A percentile compares a stretch with the other conserved stretches of the same genome.
Evolutionary conservation across 2,329 filamentous ascomycete genomes (phyloP).

Genomic region (Fusarium sp.): DNA sequence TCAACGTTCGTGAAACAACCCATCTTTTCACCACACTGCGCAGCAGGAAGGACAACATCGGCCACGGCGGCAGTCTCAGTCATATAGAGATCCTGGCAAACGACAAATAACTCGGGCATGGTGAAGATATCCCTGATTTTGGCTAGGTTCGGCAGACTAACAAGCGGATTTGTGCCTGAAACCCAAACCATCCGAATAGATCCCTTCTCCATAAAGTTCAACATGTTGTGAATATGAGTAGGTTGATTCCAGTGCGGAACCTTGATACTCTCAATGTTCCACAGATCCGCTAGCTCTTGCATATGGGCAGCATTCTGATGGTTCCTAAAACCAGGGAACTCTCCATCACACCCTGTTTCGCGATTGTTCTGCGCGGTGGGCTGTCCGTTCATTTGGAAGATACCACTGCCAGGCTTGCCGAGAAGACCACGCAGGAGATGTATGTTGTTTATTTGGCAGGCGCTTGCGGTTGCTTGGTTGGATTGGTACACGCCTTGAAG

Average conservation of each 20-base stretch:
- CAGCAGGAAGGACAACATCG: neutral
- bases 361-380: neutral
- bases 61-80: neutral
- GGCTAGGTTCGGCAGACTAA: neutral
- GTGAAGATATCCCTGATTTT: neutral
- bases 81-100: neutral
- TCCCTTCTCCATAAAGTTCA: neutral
- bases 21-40: neutral
- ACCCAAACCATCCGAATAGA: constrained; percentile 4
- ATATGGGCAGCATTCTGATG: neutral
- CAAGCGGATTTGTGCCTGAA: neutral
- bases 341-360: neutral
- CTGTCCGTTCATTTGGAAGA: constrained; percentile 2
- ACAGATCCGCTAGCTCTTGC: neutral
- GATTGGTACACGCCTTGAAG: neutral
- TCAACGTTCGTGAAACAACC: neutral
- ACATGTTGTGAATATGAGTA: neutral
- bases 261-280: neutral
- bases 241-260: neutral
- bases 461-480: neutral
- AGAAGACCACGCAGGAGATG: neutral
- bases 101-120: neutral
- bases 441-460: neutral
- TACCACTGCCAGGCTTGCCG: neutral
- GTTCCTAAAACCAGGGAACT: neutral